phyloP scores from a whole-genome alignment of 345 rosid species.

The Geranium rotundifolium region DNA sequence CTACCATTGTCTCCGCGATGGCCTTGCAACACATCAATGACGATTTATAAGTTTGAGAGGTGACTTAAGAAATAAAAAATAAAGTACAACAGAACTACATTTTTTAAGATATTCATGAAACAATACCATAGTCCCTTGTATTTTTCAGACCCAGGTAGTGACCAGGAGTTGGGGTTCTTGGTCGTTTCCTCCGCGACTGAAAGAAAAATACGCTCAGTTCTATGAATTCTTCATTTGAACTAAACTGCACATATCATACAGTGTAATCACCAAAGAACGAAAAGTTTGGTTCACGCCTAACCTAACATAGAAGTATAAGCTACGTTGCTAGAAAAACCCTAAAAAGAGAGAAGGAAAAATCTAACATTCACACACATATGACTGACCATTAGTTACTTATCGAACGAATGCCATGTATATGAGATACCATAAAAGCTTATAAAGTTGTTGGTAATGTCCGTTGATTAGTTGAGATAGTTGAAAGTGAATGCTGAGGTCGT shows the following conservation, averaged over 20 bases:
- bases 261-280: neutral
- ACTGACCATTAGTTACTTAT: constrained; percentile 12
- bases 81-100: too few relatives aligned
- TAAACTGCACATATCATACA: constrained; percentile 1
- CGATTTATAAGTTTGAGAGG: neutral
- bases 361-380: constrained; percentile 4
- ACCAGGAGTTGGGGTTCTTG: constrained; percentile 97
- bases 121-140: constrained; percentile 60
- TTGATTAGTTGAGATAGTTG: constrained; percentile 88
- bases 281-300: too few relatives aligned
- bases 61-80: neutral
- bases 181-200: constrained; percentile 95
- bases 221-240: neutral
- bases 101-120: neutral
- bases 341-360: constrained; percentile 1
- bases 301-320: neutral
- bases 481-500: constrained; percentile 77
- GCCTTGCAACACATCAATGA: constrained; percentile 8
- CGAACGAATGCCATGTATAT: constrained; percentile 32
- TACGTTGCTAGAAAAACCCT: constrained; percentile 1
- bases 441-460: constrained; percentile 90
- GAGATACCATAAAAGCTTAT: constrained; percentile 66
- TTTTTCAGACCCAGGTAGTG: constrained; percentile 96
- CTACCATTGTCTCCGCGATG: constrained; percentile 59
- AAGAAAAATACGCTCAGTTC: constrained; percentile 9